These are phyloP conservation scores for Hericium coralloides DNA, from an alignment of 768 basidiomycete genomes.

Conservation along the genomic window DNA sequence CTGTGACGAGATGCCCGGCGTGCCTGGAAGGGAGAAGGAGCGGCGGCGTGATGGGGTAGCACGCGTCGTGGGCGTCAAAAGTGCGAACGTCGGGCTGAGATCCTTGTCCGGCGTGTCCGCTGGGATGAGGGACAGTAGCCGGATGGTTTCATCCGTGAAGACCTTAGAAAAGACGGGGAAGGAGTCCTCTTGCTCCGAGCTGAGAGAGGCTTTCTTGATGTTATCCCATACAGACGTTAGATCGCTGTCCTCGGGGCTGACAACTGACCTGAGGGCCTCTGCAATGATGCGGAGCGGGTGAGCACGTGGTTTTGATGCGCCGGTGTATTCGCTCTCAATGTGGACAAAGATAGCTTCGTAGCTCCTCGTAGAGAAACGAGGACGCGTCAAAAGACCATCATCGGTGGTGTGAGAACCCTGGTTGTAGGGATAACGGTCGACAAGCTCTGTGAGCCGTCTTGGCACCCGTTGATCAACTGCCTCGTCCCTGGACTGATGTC, in stretches of 20 bases:
- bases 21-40: conserved; percentile 4
- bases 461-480: conserved; percentile 49
- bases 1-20: conserved; percentile 3
- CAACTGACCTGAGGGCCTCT: conserved; percentile 46
- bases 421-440: conserved; percentile 60
- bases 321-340: conserved; percentile 41
- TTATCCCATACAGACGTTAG: conserved; percentile 42
- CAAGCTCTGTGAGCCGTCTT: conserved; percentile 59
- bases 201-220: conserved; percentile 34
- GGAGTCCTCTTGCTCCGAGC: conserved; percentile 23
- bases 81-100: conserved; percentile 14
- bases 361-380: conserved; percentile 58
- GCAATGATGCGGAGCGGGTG: conserved; percentile 53
- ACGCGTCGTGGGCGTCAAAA: conserved; percentile 23
- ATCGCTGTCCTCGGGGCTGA: conserved; percentile 26
- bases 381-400: conserved; percentile 44
- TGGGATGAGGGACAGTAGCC: conserved; percentile 40
- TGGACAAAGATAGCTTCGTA: conserved; percentile 61
- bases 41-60: conserved; percentile 21
- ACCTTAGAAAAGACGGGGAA: conserved; percentile 37
- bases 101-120: conserved; percentile 24
- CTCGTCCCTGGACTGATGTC: conserved; percentile 40
- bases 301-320: conserved; percentile 27
- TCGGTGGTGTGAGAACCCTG: conserved; percentile 22
- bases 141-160: conserved; percentile 63